These are phyloP conservation scores for Coelastrella sp. DNA, from an alignment of 139 green algal genomes.

Conservation along the genomic window DNA sequence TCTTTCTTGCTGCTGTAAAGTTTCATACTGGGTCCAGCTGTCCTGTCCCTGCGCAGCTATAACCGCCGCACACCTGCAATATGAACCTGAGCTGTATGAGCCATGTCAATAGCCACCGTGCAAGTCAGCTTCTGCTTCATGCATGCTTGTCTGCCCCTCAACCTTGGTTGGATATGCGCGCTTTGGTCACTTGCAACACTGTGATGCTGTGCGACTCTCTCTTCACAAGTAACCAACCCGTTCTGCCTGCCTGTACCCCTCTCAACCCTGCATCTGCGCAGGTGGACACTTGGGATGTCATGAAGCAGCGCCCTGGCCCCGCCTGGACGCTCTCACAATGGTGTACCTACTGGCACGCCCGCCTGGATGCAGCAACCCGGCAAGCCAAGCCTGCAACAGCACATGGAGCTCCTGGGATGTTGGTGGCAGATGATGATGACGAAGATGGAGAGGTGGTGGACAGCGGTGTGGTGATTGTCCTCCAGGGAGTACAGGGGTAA, in stretches of 20 bases:
- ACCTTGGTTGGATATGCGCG: too few relatives aligned
- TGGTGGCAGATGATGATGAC: neutral
- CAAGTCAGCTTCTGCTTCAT: too few relatives aligned
- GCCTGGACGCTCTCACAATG: conserved; percentile 43
- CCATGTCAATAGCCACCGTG: too few relatives aligned
- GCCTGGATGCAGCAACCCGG: conserved; percentile 19
- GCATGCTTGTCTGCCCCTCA: too few relatives aligned
- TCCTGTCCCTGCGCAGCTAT: too few relatives aligned
- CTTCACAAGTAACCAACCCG: too few relatives aligned
- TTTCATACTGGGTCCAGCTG: too few relatives aligned
- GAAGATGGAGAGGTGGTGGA: conserved; percentile 29
- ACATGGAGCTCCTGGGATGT: neutral
- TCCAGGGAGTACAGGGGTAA: conserved; percentile 6
- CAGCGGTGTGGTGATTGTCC: neutral
- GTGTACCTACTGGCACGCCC: conserved; percentile 45
- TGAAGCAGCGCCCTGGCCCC: conserved; percentile 31
- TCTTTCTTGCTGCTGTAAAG: too few relatives aligned
- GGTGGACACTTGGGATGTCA: conserved; percentile 47
- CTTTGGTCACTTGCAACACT: too few relatives aligned
- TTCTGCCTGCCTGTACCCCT: neutral
- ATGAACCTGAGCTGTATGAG: too few relatives aligned
- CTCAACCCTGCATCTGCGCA: neutral
- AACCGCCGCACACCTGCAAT: too few relatives aligned
- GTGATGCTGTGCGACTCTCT: too few relatives aligned
- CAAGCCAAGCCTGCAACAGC: conserved; percentile 6